These are phyloP conservation scores for Microcos paniculata DNA, from an alignment of 345 rosid species.

Conservation along the genomic window DNA sequence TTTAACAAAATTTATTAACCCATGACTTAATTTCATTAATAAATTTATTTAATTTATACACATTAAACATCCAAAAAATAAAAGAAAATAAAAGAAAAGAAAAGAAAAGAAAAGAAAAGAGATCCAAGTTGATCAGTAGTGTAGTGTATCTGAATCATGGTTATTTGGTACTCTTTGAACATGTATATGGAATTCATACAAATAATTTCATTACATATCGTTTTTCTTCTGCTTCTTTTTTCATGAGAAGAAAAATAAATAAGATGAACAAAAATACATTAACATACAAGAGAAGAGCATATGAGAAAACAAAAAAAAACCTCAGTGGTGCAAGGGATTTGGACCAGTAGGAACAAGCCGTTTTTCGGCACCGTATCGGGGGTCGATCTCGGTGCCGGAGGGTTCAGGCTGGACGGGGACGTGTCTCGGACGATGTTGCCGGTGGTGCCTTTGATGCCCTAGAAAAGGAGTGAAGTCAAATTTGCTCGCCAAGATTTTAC, in stretches of 20 bases:
- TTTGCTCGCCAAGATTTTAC: conserved; percentile 37
- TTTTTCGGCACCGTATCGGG: conserved; percentile 52
- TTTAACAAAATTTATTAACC: not conserved
- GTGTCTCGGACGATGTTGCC: not conserved
- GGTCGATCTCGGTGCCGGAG: conserved; percentile 42
- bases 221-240: not conserved
- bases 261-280: conserved; percentile 19
- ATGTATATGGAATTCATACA: conserved; percentile 27
- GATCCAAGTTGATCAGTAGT: conserved; percentile 1
- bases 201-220: conserved; percentile 16
- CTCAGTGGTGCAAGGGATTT: conserved; percentile 81
- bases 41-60: not conserved
- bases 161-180: conserved; percentile 15
- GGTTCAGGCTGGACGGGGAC: conserved; percentile 16
- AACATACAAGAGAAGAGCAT: conserved; percentile 2
- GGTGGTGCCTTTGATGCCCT: conserved; percentile 14
- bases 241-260: conserved; percentile 12
- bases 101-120: not conserved
- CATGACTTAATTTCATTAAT: not conserved
- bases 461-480: conserved; percentile 65
- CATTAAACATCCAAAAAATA: not conserved
- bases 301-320: not conserved
- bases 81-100: not conserved
- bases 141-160: conserved; percentile 6
- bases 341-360: conserved; percentile 81